phyloP scores from a whole-genome alignment of 1,284 basidiomycete species.

The Kalmanozyma brasiliensis region DNA sequence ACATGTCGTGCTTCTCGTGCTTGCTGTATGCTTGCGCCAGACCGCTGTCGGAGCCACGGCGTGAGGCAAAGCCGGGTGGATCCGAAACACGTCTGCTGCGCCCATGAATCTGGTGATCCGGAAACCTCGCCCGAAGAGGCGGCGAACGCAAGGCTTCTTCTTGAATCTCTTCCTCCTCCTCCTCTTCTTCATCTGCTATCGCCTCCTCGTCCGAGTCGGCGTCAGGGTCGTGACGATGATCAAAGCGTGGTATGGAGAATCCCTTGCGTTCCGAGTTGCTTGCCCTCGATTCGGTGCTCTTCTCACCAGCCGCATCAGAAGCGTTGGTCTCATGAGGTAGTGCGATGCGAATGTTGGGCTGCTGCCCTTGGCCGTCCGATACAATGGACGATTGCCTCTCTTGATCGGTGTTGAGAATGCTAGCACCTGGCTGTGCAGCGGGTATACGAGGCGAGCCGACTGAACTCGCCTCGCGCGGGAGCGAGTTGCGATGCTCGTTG shows the following conservation, averaged over 20 bases:
- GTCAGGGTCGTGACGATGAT: constrained; percentile 29
- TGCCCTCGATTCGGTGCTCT: not conserved
- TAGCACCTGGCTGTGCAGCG: constrained; percentile 14
- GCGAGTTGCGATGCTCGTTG: not conserved
- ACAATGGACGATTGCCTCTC: constrained; percentile 4
- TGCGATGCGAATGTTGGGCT: constrained; percentile 44
- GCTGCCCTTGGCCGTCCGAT: constrained; percentile 10
- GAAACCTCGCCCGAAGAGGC: constrained; percentile 38
- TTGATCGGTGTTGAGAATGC: constrained; percentile 23
- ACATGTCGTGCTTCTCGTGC: constrained; percentile 60
- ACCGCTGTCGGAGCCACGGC: constrained; percentile 51
- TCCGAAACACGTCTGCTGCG: constrained; percentile 48
- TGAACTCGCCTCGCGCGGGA: constrained; percentile 16
- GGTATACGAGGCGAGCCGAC: constrained; percentile 3
- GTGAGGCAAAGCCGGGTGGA: constrained; percentile 32
- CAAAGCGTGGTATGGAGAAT: constrained; percentile 41
- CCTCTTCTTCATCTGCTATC: constrained; percentile 10
- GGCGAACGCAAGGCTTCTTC: constrained; percentile 17
- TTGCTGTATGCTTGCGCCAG: constrained; percentile 10
- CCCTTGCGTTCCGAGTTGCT: constrained; percentile 14
- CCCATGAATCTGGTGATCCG: constrained; percentile 12
- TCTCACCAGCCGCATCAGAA: not conserved
- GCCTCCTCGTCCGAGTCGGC: constrained; percentile 36
- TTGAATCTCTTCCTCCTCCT: not conserved
- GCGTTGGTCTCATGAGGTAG: constrained; percentile 19